phyloP scores from a whole-genome alignment of 345 rosid species.

The Lepidium africanum region DNA sequence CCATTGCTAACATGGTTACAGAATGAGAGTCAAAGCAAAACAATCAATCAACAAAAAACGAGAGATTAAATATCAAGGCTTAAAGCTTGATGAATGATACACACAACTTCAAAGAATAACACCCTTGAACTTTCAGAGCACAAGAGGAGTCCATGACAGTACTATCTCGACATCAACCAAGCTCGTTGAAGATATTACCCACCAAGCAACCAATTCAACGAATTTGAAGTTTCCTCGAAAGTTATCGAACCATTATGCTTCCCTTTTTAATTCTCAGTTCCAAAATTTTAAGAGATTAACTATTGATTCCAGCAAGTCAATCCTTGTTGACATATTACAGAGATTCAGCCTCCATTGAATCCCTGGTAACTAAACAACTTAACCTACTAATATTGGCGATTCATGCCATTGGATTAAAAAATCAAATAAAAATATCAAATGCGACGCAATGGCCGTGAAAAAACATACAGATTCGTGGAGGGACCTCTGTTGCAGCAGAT shows the following conservation, averaged over 20 bases:
- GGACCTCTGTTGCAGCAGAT: slow-evolving; percentile 92
- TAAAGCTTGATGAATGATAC: slow-evolving; percentile 1
- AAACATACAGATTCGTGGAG: slow-evolving; percentile 75
- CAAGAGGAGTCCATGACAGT: neutral
- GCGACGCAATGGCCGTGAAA: neutral
- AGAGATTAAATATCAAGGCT: neutral
- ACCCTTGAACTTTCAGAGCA: neutral
- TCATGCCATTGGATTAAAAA: neutral
- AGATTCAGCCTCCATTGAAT: neutral
- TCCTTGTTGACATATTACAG: neutral
- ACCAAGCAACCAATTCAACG: neutral
- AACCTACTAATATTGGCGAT: neutral
- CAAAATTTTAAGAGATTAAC: neutral
- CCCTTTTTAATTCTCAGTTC: neutral
- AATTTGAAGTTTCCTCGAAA: neutral
- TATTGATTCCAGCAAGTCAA: neutral
- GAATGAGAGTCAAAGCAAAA: neutral
- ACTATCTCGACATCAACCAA: neutral
- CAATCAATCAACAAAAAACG: neutral
- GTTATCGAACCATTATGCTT: neutral
- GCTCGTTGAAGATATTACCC: neutral
- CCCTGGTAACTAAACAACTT: neutral
- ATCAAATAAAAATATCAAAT: neutral
- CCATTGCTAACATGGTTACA: neutral
- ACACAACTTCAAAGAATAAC: neutral